A percentile compares a stretch with the other conserved stretches of the same genome.
Conservation (phyloP, 257 asterid species). For the Petunia axillaris region DNA sequence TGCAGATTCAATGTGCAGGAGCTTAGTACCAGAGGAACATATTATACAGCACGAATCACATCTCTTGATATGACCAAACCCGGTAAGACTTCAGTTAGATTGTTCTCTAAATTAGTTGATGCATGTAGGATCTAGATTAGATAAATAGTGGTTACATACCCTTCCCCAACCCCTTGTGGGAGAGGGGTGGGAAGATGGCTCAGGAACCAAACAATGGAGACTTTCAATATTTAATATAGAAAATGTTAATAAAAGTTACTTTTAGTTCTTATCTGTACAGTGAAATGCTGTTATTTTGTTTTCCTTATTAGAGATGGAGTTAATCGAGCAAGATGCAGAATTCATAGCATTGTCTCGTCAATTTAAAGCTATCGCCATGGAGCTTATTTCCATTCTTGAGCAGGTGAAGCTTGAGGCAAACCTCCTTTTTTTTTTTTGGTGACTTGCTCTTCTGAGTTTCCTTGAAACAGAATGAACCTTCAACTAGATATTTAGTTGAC, state of each 20-base stretch:
- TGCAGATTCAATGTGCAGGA: slow-evolving; percentile 98
- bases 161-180: neutral
- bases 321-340: slow-evolving; percentile 94
- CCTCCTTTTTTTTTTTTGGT: neutral
- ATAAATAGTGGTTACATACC: neutral
- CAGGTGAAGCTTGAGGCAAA: slow-evolving; percentile 57
- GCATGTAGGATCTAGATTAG: slow-evolving; percentile 7
- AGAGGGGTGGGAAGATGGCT: neutral
- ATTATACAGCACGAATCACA: slow-evolving; percentile 92
- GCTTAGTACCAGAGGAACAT: slow-evolving; percentile 94
- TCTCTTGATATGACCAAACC: slow-evolving; percentile 84
- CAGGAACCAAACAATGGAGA: neutral
- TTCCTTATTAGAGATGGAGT: slow-evolving; percentile 79
- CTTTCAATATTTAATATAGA: too few relatives aligned
- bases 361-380: slow-evolving; percentile 92
- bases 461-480: slow-evolving; percentile 6
- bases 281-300: slow-evolving; percentile 37
- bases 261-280: too few relatives aligned
- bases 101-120: slow-evolving; percentile 15
- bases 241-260: too few relatives aligned
- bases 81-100: slow-evolving; percentile 52
- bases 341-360: slow-evolving; percentile 87
- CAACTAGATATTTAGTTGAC: neutral
- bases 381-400: slow-evolving; percentile 94
- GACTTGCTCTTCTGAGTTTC: neutral